Evolutionary conservation across 202 grass and related monocot species (phyloP).

Genomic region (Panicum hallii): DNA sequence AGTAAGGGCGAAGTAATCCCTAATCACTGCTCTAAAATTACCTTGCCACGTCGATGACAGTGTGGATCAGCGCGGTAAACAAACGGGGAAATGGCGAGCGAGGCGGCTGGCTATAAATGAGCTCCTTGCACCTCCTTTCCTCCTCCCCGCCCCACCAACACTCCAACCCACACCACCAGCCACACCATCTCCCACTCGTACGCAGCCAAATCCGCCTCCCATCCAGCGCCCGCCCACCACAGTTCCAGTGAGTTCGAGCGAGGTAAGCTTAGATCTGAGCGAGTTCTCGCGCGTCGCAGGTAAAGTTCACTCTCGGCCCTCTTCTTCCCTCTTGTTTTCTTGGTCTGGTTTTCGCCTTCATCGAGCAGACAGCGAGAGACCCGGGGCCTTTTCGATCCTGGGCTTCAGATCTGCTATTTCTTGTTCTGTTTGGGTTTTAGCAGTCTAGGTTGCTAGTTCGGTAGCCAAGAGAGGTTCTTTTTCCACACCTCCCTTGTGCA

Average conservation of each 20-base stretch:
- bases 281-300: slow-evolving; percentile 54
- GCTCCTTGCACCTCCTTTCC: slow-evolving; percentile 18
- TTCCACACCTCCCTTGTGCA: slow-evolving; percentile 52
- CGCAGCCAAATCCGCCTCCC: slow-evolving; percentile 28
- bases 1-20: slow-evolving; percentile 47
- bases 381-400: slow-evolving; percentile 56
- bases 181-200: slow-evolving; percentile 3
- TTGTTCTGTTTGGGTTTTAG: slow-evolving; percentile 26
- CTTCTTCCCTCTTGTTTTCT: neutral
- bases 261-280: slow-evolving; percentile 67
- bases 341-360: neutral
- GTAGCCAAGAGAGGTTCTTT: slow-evolving; percentile 53
- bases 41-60: neutral
- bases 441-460: slow-evolving; percentile 2
- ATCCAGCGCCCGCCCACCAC: slow-evolving; percentile 11
- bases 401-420: slow-evolving; percentile 38
- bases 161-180: neutral
- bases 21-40: neutral
- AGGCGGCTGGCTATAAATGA: slow-evolving; percentile 43
- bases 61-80: neutral
- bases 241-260: slow-evolving; percentile 51
- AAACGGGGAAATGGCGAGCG: neutral
- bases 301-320: slow-evolving; percentile 38
- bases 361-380: slow-evolving; percentile 21
- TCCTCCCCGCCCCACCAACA: slow-evolving; percentile 53